Base-by-base conservation (phyloP, 2,329 filamentous ascomycete species). In the Penicillium capsulatum region DNA sequence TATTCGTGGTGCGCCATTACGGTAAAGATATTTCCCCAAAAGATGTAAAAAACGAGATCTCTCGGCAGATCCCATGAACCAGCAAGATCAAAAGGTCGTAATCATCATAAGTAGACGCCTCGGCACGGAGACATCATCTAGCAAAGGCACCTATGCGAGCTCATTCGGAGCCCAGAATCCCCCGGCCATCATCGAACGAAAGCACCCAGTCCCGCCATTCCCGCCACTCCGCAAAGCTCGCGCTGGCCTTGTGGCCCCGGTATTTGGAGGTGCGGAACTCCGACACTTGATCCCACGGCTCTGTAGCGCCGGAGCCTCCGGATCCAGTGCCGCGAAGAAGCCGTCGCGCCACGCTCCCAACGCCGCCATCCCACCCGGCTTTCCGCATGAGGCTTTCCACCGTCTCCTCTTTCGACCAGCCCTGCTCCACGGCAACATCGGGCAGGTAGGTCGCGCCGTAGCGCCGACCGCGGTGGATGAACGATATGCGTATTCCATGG, bases 351-450 rank as follows among this genome's bases (percentile, higher is more conserved):
- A 63, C 49, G 31, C 61, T 58, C 11, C 62, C 51, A 4, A 55
- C 69, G 31, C 68, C 65, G 1, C 88, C 89, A 42, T 76, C 76
- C 90, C 90, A 98, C 1, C 92, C 92, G 0, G 90, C 90, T 74
- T 98, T 98, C 44, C 87, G 77, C 83, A 96, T 92, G 59, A 97
- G 69, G 65, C 86, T 94, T 38, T 89, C 76, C 2, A 98, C 66
- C 0, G 91, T 86, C 73, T 97, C 87, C 61, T 97, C 90, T 66
- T 92, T 90, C 8, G 78, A 86, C 92, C 92, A 98, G 11, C 87
- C 90, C 63, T 97, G 92, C 71, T 98, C 92, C 1, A 77, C 71
- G 7, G 91, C 85, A 4, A 98, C 89, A 60, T 96, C 87, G 0
- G 92, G 92, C 10, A 98, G 75, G 59, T 97, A 98, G 0, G 92